phyloP scores from a whole-genome alignment of 345 rosid species.

The Syzygium oleosum region DNA sequence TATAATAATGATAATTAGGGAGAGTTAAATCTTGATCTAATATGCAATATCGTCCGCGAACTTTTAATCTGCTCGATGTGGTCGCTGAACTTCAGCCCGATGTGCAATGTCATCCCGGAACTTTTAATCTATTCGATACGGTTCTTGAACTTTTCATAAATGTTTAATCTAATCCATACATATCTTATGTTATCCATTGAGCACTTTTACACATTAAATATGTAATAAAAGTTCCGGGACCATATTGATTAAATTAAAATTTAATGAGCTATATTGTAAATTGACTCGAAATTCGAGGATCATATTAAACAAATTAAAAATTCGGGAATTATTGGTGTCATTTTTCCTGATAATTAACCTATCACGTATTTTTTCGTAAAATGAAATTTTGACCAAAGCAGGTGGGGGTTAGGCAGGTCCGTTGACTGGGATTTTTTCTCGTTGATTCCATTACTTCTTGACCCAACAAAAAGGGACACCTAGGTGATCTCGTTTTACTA shows the following conservation, averaged over 20 bases:
- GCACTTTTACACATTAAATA: neutral
- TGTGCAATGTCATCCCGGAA: fast-evolving
- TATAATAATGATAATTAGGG: too few species aligned
- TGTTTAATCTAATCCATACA: too few species aligned
- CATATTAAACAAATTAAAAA: too few species aligned
- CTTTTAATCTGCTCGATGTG: fast-evolving
- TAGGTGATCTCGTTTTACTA: neutral
- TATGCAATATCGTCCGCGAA: fast-evolving
- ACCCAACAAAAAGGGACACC: neutral
- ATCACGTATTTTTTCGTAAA: neutral
- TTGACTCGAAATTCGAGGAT: too few species aligned
- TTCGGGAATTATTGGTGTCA: fast-evolving
- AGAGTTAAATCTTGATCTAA: too few species aligned
- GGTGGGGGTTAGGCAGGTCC: neutral
- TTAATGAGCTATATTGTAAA: too few species aligned
- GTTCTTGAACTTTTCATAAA: too few species aligned
- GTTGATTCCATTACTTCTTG: neutral
- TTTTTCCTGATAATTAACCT: neutral
- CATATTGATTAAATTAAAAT: neutral
- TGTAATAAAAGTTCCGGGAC: fast-evolving
- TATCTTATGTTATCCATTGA: too few species aligned
- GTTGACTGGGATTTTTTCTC: neutral
- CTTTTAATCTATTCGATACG: too few species aligned
- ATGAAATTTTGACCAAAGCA: neutral
- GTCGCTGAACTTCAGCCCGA: fast-evolving